Evolutionary conservation across 257 asterid genomes (phyloP).

Genomic region (Hygrophila difformis): DNA sequence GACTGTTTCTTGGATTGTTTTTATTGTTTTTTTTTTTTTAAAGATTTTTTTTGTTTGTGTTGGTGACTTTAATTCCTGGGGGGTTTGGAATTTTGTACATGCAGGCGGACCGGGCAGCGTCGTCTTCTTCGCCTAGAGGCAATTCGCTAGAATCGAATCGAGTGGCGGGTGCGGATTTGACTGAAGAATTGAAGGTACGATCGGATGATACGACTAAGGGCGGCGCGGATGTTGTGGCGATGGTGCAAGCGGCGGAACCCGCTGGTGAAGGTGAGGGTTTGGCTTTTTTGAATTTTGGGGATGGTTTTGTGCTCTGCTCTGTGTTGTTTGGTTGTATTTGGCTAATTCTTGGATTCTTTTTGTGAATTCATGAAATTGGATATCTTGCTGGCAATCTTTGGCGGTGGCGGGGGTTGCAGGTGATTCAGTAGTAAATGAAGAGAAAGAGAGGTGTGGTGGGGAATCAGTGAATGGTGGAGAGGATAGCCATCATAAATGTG

Average conservation of each 20-base stretch:
- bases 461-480: conserved; percentile 27
- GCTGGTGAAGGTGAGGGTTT: conserved; percentile 32
- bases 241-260: conserved; percentile 28
- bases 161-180: conserved; percentile 21
- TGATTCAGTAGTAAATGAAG: conserved; percentile 30
- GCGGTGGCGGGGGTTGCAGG: conserved; percentile 27
- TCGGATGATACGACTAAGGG: conserved; percentile 59
- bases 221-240: conserved; percentile 32
- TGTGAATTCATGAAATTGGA: not conserved
- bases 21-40: not conserved
- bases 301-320: conserved; percentile 11
- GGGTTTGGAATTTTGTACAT: not conserved
- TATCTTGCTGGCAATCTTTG: conserved; percentile 1
- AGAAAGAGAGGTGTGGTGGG: conserved; percentile 34
- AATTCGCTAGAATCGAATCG: conserved; percentile 33
- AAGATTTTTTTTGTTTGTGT: too few species aligned
- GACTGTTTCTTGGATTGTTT: not conserved
- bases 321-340: conserved; percentile 25
- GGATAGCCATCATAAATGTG: conserved; percentile 45
- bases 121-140: conserved; percentile 29
- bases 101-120: conserved; percentile 77
- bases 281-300: conserved; percentile 17
- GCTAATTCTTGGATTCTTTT: conserved; percentile 9
- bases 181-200: conserved; percentile 55
- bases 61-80: too few species aligned